Percentiles rank a stretch among this genome's conserved stretches.
Evolutionary conservation across 306 rosid genomes (phyloP).

Genomic region (Bauhinia variegata): DNA sequence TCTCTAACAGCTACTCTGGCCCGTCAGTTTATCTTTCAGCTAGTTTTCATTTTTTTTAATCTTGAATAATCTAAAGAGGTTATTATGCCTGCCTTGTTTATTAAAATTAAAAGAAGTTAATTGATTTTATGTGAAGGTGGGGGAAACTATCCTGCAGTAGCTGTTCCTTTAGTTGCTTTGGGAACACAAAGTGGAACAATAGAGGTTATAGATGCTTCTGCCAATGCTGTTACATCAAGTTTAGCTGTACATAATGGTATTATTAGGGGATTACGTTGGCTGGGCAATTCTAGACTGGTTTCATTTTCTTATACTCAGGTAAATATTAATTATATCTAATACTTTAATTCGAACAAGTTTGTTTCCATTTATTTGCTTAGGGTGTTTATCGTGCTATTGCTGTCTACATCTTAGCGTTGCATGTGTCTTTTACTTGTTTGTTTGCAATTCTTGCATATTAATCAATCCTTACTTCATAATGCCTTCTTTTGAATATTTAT

Average conservation of each 20-base stretch:
- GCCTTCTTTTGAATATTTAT: slow-evolving; percentile 16
- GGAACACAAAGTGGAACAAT: slow-evolving; percentile 91
- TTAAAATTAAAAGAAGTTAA: slow-evolving; percentile 43
- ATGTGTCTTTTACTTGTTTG: slow-evolving; percentile 4
- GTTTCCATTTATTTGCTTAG: slow-evolving; percentile 4
- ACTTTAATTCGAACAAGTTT: slow-evolving; percentile 29
- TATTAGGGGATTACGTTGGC: slow-evolving; percentile 97
- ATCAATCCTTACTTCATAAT: slow-evolving; percentile 14
- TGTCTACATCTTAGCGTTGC: slow-evolving; percentile 10
- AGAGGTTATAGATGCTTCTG: slow-evolving; percentile 91
- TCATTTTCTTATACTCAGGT: slow-evolving; percentile 96
- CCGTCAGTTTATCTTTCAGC: slow-evolving; percentile 69
- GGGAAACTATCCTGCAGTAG: slow-evolving; percentile 86
- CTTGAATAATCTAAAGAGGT: slow-evolving; percentile 14
- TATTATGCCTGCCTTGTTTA: slow-evolving; percentile 23
- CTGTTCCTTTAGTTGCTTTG: slow-evolving; percentile 97
- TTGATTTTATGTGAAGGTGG: slow-evolving; percentile 69
- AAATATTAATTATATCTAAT: slow-evolving; percentile 31
- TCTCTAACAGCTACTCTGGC: slow-evolving; percentile 92
- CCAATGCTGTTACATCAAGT: slow-evolving; percentile 86
- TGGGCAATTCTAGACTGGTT: slow-evolving; percentile 96
- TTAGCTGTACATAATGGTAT: slow-evolving; percentile 77
- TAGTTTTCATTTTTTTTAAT: slow-evolving; percentile 43
- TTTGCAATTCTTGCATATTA: slow-evolving; percentile 21
- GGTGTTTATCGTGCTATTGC: slow-evolving; percentile 16